phyloP scores from a whole-genome alignment of 495 filamentous ascomycete species.

The Aspergillus cavernicola region DNA sequence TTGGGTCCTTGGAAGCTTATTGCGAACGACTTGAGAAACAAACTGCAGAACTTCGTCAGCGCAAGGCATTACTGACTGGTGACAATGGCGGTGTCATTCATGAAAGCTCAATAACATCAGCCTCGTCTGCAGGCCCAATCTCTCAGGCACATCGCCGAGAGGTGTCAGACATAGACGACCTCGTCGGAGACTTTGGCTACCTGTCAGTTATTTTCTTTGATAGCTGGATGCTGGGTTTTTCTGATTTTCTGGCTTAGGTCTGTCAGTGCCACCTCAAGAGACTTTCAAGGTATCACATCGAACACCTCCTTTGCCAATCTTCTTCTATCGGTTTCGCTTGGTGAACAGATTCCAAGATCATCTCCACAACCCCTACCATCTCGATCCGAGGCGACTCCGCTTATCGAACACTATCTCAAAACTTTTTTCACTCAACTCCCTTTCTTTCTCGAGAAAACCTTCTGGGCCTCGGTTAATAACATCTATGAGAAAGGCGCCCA shows the following conservation, averaged over 20 bases:
- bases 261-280: conserved; percentile 85
- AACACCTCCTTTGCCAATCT: conserved; percentile 85
- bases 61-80: conserved; percentile 56
- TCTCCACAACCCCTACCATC: conserved; percentile 59
- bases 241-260: conserved; percentile 49
- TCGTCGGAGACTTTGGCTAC: conserved; percentile 79
- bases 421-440: conserved; percentile 77
- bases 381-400: conserved; percentile 56
- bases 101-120: conserved; percentile 48
- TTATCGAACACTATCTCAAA: conserved; percentile 79
- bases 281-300: conserved; percentile 81
- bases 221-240: background rate
- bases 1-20: conserved; percentile 82
- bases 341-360: conserved; percentile 57
- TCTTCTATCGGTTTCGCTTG: conserved; percentile 67
- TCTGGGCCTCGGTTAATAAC: conserved; percentile 73
- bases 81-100: conserved; percentile 57
- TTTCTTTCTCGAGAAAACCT: conserved; percentile 67
- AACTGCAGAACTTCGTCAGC: conserved; percentile 52
- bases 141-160: conserved; percentile 47
- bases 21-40: conserved; percentile 80
- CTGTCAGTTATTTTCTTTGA: conserved; percentile 46
- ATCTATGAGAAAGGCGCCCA: conserved; percentile 65
- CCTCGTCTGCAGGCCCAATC: conserved; percentile 37
- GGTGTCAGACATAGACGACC: conserved; percentile 71